These are phyloP conservation scores for Aspergillus ochraceoroseus DNA, from an alignment of 2,329 filamentous ascomycete genomes.

Conservation along the genomic window DNA sequence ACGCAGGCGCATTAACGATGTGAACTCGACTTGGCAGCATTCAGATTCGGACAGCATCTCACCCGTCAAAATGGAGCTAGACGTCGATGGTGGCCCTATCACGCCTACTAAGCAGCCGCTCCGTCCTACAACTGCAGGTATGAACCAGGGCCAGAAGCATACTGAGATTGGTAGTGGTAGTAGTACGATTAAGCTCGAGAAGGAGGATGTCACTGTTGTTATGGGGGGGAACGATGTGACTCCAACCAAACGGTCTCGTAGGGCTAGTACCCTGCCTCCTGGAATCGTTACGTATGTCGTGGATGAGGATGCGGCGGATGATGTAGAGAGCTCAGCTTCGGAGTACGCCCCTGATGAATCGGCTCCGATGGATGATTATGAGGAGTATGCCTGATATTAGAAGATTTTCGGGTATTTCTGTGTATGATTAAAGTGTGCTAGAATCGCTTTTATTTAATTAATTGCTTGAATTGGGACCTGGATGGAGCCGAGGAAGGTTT, in stretches of 20 bases:
- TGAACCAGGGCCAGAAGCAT: conserved; percentile 1
- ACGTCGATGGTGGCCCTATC: background rate
- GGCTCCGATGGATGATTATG: conserved; percentile 5
- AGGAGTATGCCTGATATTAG: conserved; percentile 5
- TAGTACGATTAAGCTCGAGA: conserved; percentile 5
- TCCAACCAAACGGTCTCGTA: conserved; percentile 12
- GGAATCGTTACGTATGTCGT: conserved; percentile 22
- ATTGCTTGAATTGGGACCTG: no score
- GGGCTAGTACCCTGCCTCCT: conserved; percentile 13
- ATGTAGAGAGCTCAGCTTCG: conserved; percentile 20
- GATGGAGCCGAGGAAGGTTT: no score
- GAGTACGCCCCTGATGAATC: conserved; percentile 21
- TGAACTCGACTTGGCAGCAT: no score
- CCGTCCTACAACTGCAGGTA: conserved; percentile 2
- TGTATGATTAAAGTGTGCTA: background rate
- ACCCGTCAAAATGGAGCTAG: conserved; percentile 15
- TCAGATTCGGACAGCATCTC: conserved; percentile 5
- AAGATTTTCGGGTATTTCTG: background rate
- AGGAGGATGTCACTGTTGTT: background rate
- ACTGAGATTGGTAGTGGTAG: background rate
- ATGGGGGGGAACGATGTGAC: background rate
- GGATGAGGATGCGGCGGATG: conserved; percentile 9
- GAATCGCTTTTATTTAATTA: no score
- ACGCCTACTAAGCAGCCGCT: conserved; percentile 6
- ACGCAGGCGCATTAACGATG: conserved; percentile 16